Evolutionary conservation across 306 rosid species (phyloP), one percentile per base, ranked within the genome.

Genomic region (Inga oerstediana): DNA sequence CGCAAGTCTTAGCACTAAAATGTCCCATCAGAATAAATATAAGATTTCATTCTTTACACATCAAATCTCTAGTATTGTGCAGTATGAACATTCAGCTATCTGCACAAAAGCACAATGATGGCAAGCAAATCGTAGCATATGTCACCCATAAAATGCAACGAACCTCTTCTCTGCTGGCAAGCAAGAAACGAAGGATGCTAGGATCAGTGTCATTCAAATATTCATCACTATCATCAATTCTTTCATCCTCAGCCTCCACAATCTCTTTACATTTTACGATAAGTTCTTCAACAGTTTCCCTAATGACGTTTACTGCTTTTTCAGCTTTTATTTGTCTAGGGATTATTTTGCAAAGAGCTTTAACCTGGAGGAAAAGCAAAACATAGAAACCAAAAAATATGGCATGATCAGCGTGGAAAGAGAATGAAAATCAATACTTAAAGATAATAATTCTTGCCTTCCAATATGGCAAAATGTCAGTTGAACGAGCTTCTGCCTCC

Each of bases 401-500:
- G 56, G 65, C 67, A 77, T 45, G 48, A 76, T 19, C 66, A 34
- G 69, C 37, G 20, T 62, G 45, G 48, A 79, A 74, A 51, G 49
- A 54, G 39, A 54, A 41, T 68, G 34, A 76, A 73, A 13, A 41
- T 59, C 59, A 80, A 13, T 79, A 80, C 32, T 27, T 41, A 41
- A 22, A 43, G n/a, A 75, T 27, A 27, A 64, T 51, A 79, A 82
- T 15, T 79, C 84, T 35, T 81, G 85, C 99, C 97, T 96, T 93
- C 99, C 97, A 96, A 86, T 96, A 93, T 15, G 99, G 99, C 77
- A 96, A 92, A 76, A 96, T 77, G 77, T 96, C 98, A 32, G 97
- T 96, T 30, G 99, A 92, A 19, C 94, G 98, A 85, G 95, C 97
- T 87, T 96, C 98, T 8, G 98, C 98, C 91, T 94, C 97, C 87